Conservation (phyloP, 1,284 basidiomycete genomes). For the Xerocomus minutiporus region DNA sequence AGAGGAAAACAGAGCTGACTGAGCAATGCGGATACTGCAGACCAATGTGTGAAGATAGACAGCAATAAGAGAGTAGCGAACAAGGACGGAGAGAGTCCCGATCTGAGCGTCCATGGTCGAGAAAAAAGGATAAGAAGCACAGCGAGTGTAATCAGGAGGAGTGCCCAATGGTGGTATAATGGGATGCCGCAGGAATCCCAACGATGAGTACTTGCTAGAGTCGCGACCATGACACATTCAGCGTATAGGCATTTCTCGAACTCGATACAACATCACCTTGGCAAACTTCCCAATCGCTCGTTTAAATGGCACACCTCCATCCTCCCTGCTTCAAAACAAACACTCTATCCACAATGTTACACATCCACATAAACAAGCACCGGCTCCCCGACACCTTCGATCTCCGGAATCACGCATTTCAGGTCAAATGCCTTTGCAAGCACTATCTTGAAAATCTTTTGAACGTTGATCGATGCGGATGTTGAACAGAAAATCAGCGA, state of each 20-base stretch:
- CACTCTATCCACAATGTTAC: constrained; percentile 39
- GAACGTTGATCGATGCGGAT: constrained; percentile 88
- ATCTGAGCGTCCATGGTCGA: constrained; percentile 19
- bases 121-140: constrained; percentile 15
- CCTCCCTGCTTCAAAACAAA: constrained; percentile 18
- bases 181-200: constrained; percentile 24
- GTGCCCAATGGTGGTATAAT: constrained; percentile 30
- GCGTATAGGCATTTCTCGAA: constrained; percentile 12
- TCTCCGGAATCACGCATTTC: constrained; percentile 96
- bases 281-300: constrained; percentile 9
- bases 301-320: constrained; percentile 16
- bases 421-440: constrained; percentile 86
- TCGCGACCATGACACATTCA: constrained; percentile 14
- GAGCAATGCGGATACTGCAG: constrained; percentile 25
- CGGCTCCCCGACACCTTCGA: constrained; percentile 91
- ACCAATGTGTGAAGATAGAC: constrained; percentile 24
- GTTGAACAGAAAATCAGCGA: constrained; percentile 98
- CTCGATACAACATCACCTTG: constrained; percentile 31
- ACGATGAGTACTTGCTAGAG: constrained; percentile 22
- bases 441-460: constrained; percentile 99
- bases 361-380: constrained; percentile 90
- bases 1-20: constrained; percentile 19
- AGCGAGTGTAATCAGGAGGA: constrained; percentile 7
- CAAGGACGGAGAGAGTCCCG: constrained; percentile 17
- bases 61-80: constrained; percentile 17